Conservation (phyloP, 73 alveolate genomes). For the Stentor roeselii region DNA sequence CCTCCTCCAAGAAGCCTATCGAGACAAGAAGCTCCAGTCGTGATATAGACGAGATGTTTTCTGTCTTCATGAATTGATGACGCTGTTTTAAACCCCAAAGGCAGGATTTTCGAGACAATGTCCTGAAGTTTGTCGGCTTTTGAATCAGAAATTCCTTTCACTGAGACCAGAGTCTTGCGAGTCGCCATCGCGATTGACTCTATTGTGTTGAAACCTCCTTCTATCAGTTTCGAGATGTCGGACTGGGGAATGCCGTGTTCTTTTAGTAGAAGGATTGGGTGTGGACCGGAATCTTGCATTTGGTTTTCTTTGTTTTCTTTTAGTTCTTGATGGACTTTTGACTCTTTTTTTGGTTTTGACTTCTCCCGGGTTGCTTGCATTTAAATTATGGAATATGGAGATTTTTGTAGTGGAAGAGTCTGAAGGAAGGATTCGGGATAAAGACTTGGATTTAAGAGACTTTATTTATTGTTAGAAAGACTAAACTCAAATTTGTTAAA, state of each 20-base stretch:
- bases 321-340: no score
- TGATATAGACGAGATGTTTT: conserved; percentile 66
- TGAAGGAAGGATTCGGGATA: no score
- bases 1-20: conserved; percentile 95
- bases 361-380: no score
- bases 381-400: no score
- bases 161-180: conserved; percentile 66
- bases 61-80: conserved; percentile 68
- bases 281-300: not conserved
- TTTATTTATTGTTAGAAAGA: no score
- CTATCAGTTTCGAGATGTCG: conserved; percentile 86
- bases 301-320: not conserved
- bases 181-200: conserved; percentile 88
- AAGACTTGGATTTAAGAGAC: no score
- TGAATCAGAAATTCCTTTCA: conserved; percentile 89
- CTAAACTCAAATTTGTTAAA: no score
- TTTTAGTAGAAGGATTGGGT: not conserved
- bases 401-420: no score
- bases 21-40: conserved; percentile 84
- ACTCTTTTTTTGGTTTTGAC: no score
- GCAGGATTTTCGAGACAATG: conserved; percentile 64
- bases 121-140: conserved; percentile 86
- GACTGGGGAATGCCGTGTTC: conserved; percentile 72
- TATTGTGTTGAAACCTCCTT: conserved; percentile 88
- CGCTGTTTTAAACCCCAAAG: conserved; percentile 82